A percentile compares a stretch with the other conserved stretches of the same genome.
phyloP scores from a whole-genome alignment of 2,329 filamentous ascomycete genomes.

The Aspergillus bombycis region DNA sequence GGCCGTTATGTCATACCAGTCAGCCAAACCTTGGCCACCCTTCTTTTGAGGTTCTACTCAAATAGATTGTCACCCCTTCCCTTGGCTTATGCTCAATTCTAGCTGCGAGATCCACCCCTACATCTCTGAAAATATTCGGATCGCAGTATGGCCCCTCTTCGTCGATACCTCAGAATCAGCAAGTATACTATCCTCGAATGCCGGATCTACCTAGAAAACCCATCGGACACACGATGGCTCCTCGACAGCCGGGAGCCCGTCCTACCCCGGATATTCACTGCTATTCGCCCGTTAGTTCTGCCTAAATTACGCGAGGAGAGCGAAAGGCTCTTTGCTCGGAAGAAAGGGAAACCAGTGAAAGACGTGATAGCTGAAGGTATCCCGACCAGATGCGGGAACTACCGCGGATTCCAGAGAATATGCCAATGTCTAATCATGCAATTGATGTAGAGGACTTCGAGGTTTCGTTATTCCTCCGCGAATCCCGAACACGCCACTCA shows the following conservation, averaged over 20 bases:
- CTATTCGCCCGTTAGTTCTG: conserved; percentile 80
- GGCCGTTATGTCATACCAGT: not conserved
- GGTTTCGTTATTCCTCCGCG: conserved; percentile 89
- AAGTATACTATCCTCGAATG: conserved; percentile 95
- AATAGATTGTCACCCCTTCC: not conserved
- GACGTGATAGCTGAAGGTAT: conserved; percentile 82
- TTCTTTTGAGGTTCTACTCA: not conserved
- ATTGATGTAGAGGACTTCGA: conserved; percentile 80
- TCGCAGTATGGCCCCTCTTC: conserved; percentile 76
- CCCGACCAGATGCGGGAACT: not conserved
- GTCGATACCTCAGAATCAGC: conserved; percentile 87
- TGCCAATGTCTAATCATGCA: conserved; percentile 4
- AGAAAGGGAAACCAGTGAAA: conserved; percentile 80
- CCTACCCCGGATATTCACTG: conserved; percentile 80
- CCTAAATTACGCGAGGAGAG: conserved; percentile 91
- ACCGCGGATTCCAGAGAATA: not conserved
- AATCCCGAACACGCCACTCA: conserved; percentile 81
- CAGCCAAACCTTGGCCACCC: not conserved
- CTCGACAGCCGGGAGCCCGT: conserved; percentile 76
- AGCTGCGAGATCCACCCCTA: not conserved
- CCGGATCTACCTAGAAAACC: conserved; percentile 93
- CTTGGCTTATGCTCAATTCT: not conserved
- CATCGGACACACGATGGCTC: conserved; percentile 79
- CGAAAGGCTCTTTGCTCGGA: conserved; percentile 62
- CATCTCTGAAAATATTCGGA: not conserved